These are phyloP conservation scores for Monoraphidium neglectum DNA, from an alignment of 139 green algal genomes.

Conservation along the genomic window DNA sequence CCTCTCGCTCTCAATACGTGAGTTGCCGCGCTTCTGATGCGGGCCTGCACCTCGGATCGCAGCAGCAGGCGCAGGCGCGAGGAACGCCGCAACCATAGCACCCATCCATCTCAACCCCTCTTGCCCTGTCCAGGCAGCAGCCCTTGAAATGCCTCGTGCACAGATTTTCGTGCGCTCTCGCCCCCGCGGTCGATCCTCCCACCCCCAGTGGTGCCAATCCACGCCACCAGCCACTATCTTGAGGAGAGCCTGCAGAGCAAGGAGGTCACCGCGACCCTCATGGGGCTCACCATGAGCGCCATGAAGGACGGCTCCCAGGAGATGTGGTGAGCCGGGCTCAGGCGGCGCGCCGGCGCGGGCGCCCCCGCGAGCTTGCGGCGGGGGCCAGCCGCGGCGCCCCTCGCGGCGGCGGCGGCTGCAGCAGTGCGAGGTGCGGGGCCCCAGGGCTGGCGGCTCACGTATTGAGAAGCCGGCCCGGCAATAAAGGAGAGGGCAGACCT, in stretches of 20 bases:
- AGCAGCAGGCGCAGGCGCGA: neutral
- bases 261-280: conserved; percentile 1
- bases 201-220: conserved; percentile 28
- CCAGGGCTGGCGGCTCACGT: neutral
- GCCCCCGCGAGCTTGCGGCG: neutral
- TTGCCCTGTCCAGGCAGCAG: neutral
- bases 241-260: neutral
- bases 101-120: neutral
- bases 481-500: neutral
- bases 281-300: conserved; percentile 29
- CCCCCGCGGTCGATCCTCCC: neutral
- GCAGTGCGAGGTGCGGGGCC: too few relatives aligned
- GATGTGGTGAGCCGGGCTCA: conserved; percentile 11
- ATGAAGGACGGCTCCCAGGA: neutral
- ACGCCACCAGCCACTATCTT: conserved; percentile 11
- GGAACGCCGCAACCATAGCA: neutral
- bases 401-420: too few relatives aligned
- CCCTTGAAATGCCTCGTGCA: neutral
- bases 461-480: neutral
- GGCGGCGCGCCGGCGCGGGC: neutral
- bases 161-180: neutral
- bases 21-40: neutral
- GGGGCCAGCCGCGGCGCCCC: too few relatives aligned
- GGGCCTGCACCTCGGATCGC: too few relatives aligned
- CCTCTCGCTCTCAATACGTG: neutral